Conservation (phyloP, 805 yeast species). For the Ogataea haglerorum region DNA sequence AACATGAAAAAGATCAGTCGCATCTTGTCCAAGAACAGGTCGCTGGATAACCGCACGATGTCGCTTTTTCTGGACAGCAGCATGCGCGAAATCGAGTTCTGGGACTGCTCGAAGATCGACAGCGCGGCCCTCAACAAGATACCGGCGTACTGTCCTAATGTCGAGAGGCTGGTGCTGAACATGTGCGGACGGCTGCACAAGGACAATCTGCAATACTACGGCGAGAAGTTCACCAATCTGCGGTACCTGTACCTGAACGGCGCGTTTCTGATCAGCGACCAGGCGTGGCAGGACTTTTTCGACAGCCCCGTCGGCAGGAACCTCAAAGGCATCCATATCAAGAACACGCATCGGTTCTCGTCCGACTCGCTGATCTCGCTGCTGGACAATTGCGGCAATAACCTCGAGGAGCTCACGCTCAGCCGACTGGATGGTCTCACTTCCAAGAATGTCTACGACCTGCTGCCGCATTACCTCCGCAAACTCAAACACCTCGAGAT, state of each 20-base stretch:
- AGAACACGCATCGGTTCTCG: constrained; percentile 81
- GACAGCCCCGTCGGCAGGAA: constrained; percentile 47
- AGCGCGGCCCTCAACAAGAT: constrained; percentile 63
- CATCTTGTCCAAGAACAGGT: constrained; percentile 79
- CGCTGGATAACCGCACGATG: constrained; percentile 69
- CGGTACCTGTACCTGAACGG: constrained; percentile 72
- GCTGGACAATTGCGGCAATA: constrained; percentile 56
- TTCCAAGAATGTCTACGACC: constrained; percentile 52
- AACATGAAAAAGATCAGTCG: constrained; percentile 70
- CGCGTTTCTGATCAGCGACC: constrained; percentile 76
- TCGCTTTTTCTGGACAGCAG: constrained; percentile 66
- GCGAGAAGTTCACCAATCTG: constrained; percentile 54
- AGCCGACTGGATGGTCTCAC: constrained; percentile 71
- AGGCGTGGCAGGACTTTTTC: constrained; percentile 76
- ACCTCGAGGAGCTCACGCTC: constrained; percentile 55
- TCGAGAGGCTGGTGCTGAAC: constrained; percentile 61
- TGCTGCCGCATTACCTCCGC: constrained; percentile 61
- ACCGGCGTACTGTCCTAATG: constrained; percentile 74
- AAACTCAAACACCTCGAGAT: constrained; percentile 58
- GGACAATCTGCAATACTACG: constrained; percentile 63
- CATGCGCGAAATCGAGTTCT: constrained; percentile 59
- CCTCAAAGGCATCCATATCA: constrained; percentile 57
- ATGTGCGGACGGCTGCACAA: constrained; percentile 95
- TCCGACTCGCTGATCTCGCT: constrained; percentile 61
- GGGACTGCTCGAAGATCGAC: constrained; percentile 88